A percentile compares a stretch with the other conserved stretches of the same genome.
Conservation (phyloP, 1,139 yeast species). For the Yamadazyma friedrichii region DNA sequence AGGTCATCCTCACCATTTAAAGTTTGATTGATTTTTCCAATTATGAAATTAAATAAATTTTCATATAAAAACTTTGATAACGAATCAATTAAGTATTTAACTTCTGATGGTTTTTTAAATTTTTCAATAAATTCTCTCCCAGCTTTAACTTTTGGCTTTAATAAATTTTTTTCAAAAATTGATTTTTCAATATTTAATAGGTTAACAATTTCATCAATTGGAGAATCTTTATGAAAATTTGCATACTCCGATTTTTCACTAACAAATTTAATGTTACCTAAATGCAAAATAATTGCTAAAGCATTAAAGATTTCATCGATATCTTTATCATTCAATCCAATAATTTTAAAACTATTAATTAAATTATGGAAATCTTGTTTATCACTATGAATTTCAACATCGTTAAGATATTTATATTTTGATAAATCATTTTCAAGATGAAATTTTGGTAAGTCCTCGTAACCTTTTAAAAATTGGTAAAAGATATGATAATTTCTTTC, state of each 20-base stretch:
- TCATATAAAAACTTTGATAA: slow-evolving; percentile 86
- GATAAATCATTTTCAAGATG: slow-evolving; percentile 46
- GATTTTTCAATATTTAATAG: slow-evolving; percentile 63
- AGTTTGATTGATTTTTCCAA: slow-evolving; percentile 72
- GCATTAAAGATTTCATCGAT: slow-evolving; percentile 60
- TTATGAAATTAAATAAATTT: slow-evolving; percentile 74
- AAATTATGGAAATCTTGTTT: slow-evolving; percentile 60
- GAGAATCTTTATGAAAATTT: slow-evolving; percentile 52
- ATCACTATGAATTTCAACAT: slow-evolving; percentile 45
- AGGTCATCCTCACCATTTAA: slow-evolving; percentile 33
- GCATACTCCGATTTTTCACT: slow-evolving; percentile 83
- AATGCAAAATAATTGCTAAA: slow-evolving; percentile 74
- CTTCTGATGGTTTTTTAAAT: slow-evolving; percentile 77
- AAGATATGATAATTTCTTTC: slow-evolving; percentile 94
- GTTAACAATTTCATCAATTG: slow-evolving; percentile 55
- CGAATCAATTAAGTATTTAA: slow-evolving; percentile 80
- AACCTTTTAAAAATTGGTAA: slow-evolving; percentile 80
- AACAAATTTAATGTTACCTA: slow-evolving; percentile 80
- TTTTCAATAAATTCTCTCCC: slow-evolving; percentile 86
- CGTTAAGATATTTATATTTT: slow-evolving; percentile 58
- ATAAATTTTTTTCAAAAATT: slow-evolving; percentile 55
- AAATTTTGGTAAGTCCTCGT: slow-evolving; percentile 50
- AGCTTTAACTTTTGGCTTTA: slow-evolving; percentile 86
- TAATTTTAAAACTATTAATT: slow-evolving; percentile 63
- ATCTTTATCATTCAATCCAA: slow-evolving; percentile 65